phyloP scores from a whole-genome alignment of 768 basidiomycete species.

The Xerocomus spinulosus region DNA sequence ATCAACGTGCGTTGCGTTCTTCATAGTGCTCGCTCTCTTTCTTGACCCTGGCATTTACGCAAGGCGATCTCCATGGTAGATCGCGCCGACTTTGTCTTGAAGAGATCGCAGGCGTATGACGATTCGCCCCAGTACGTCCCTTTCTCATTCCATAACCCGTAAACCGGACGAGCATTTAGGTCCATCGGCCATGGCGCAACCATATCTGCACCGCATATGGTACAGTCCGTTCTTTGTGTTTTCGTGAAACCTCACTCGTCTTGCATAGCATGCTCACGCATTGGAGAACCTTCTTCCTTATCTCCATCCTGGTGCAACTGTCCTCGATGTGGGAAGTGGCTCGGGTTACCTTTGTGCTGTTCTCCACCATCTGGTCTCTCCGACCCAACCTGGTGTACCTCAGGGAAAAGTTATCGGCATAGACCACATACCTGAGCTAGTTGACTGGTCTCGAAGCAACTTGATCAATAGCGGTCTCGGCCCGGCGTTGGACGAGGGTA shows the following conservation, averaged over 20 bases:
- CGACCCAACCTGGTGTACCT: slow-evolving; percentile 8
- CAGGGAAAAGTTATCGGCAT: slow-evolving; percentile 76
- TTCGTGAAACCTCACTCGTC: not conserved
- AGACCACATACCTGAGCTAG: slow-evolving; percentile 83
- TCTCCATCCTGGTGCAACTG: slow-evolving; percentile 62
- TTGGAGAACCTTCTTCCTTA: slow-evolving; percentile 70
- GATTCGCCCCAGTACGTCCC: slow-evolving; percentile 67
- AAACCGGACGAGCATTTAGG: slow-evolving; percentile 33
- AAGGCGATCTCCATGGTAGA: slow-evolving; percentile 72
- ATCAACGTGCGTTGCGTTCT: slow-evolving; percentile 40
- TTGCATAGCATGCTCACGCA: slow-evolving; percentile 80
- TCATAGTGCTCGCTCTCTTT: not conserved
- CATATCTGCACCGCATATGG: slow-evolving; percentile 97
- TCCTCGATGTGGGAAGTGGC: slow-evolving; percentile 88
- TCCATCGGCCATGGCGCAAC: slow-evolving; percentile 82
- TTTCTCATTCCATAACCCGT: slow-evolving; percentile 15
- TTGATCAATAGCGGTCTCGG: slow-evolving; percentile 62
- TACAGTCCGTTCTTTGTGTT: slow-evolving; percentile 22
- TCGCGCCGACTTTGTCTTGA: slow-evolving; percentile 60
- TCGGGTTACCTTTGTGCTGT: slow-evolving; percentile 86
- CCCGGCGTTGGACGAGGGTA: slow-evolving; percentile 44
- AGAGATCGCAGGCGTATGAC: slow-evolving; percentile 55
- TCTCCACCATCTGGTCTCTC: slow-evolving; percentile 63
- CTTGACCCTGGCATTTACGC: not conserved
- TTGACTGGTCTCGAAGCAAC: slow-evolving; percentile 65